Evolutionary conservation across 139 green algal genomes (phyloP).

Genomic region (Tetraselmis striata): DNA sequence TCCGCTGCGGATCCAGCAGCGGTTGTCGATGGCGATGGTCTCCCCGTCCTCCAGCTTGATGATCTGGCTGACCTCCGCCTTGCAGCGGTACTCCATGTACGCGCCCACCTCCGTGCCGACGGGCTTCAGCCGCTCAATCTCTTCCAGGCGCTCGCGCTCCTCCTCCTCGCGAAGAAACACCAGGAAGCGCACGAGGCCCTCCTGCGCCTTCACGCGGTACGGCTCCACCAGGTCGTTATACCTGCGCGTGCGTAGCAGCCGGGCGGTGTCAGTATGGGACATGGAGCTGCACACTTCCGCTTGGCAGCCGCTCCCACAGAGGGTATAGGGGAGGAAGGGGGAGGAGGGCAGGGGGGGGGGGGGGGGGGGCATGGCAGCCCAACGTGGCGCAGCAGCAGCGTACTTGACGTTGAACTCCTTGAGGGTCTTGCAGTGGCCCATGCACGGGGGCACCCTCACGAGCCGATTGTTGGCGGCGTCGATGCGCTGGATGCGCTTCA

Average conservation of each 20-base stretch:
- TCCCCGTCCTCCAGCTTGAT: slow-evolving; percentile 40
- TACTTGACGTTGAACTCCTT: slow-evolving; percentile 71
- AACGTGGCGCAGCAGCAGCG: no score
- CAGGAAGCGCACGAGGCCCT: slow-evolving; percentile 68
- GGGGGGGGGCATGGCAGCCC: no score
- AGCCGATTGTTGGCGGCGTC: slow-evolving; percentile 69
- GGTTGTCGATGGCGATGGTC: slow-evolving; percentile 34
- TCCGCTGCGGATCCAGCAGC: slow-evolving; percentile 58
- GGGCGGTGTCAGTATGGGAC: no score
- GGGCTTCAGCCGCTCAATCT: slow-evolving; percentile 79
- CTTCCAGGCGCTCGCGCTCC: slow-evolving; percentile 67
- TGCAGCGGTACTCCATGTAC: slow-evolving; percentile 44
- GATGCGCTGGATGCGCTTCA: slow-evolving; percentile 61
- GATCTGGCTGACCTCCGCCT: slow-evolving; percentile 40
- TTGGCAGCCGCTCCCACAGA: no score
- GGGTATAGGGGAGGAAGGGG: no score
- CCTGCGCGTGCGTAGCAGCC: slow-evolving; percentile 13
- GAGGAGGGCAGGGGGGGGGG: background rate
- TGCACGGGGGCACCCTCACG: slow-evolving; percentile 50
- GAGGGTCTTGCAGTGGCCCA: slow-evolving; percentile 65
- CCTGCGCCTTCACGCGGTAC: slow-evolving; percentile 52
- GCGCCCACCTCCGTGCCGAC: slow-evolving; percentile 59
- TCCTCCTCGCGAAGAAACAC: slow-evolving; percentile 78
- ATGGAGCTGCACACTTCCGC: no score
- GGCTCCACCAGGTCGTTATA: slow-evolving; percentile 74